A percentile compares a stretch with the other conserved stretches of the same genome.
These are phyloP conservation scores for Ceratonia siliqua DNA, from an alignment of 306 rosid genomes.

Conservation along the genomic window DNA sequence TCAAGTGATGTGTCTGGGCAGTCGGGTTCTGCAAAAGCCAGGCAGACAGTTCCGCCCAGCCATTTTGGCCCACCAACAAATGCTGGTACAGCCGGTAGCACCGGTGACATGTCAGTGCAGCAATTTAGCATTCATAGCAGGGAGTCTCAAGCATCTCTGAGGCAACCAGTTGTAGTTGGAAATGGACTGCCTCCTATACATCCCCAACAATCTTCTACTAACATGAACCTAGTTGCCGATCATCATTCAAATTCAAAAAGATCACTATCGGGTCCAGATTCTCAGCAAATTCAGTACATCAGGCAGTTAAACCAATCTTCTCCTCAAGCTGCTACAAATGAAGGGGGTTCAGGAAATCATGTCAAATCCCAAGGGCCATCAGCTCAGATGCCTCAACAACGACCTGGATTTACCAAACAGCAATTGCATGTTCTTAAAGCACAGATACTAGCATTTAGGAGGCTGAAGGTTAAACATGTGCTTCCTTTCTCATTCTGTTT, in stretches of 20 bases:
- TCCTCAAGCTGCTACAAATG: slow-evolving; percentile 66
- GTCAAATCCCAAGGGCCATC: slow-evolving; percentile 54
- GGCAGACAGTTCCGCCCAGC: slow-evolving; percentile 64
- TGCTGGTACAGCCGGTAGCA: slow-evolving; percentile 52
- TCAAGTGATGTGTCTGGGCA: slow-evolving; percentile 71
- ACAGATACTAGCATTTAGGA: slow-evolving; percentile 94
- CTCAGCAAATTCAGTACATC: slow-evolving; percentile 52
- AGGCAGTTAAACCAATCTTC: slow-evolving; percentile 67
- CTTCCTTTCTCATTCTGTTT: slow-evolving; percentile 23
- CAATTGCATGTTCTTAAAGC: slow-evolving; percentile 97
- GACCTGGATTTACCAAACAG: slow-evolving; percentile 73
- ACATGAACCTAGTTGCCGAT: slow-evolving; percentile 54
- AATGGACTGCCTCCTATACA: slow-evolving; percentile 73
- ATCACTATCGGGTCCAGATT: slow-evolving; percentile 55
- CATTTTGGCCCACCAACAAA: slow-evolving; percentile 58
- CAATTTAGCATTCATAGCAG: slow-evolving; percentile 78
- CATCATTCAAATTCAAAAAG: slow-evolving; percentile 56
- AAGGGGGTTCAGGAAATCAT: slow-evolving; percentile 54
- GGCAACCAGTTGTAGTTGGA: slow-evolving; percentile 55
- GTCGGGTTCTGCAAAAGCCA: slow-evolving; percentile 66
- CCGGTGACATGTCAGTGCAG: slow-evolving; percentile 48
- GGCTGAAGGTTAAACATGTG: slow-evolving; percentile 71
- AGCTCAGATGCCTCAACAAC: slow-evolving; percentile 62
- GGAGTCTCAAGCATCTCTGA: slow-evolving; percentile 68
- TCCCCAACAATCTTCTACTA: slow-evolving; percentile 60